Evolutionary conservation across 2,329 filamentous ascomycete genomes (phyloP), one percentile per base, ranked within the genome.

Genomic region (Cyphellophora attinorum): DNA sequence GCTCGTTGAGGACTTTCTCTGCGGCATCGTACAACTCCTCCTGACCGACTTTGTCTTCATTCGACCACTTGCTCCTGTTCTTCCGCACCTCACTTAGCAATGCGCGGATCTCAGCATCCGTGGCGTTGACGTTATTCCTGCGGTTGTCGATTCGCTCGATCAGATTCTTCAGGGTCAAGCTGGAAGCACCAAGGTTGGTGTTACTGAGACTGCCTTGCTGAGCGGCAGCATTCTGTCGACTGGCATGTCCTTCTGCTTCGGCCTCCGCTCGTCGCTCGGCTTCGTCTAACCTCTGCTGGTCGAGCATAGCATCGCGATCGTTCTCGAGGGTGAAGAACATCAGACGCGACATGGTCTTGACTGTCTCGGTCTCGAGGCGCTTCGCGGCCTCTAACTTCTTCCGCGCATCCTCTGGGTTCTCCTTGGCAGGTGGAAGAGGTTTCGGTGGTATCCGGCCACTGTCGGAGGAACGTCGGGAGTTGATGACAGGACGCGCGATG

Each of bases 11-110:
- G 34, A 98, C 91, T 64, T 96, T 96, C 58, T 98, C 91, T 11
- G 91, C 71, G 8, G 91, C 85, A 63, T 98, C 91, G 56, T 98
- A 98, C 5, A 98, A 70, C 60, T 98, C 91, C 59, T 98, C 91
- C 60, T 98, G 91, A 40, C 91, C 89, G 42, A 98, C 81, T 48
- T 93, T 91, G 50, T 98, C 91, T 59, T 96, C 91, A 56, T 83
- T 96, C 3, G 91, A 89, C 91, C 91, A 98, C 62, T 98, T 98
- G 60, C 89, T 96, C 51, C 91, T 74, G 50, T 96, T 96, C 60
- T 96, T 98, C 45, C 91, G 77, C 12, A 98, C 91, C 59, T 98
- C 91, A 51, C 91, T 95, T 74, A 98, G 94, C 39, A 98, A 65
- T 32, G 81, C 85, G 40, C 91, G 78, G 40, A 98, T 68, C 54